Percentiles rank a stretch among this genome's conserved stretches.
These are phyloP conservation scores for Xylaria arbuscula DNA, from an alignment of 2,329 filamentous ascomycete genomes.

Conservation along the genomic window DNA sequence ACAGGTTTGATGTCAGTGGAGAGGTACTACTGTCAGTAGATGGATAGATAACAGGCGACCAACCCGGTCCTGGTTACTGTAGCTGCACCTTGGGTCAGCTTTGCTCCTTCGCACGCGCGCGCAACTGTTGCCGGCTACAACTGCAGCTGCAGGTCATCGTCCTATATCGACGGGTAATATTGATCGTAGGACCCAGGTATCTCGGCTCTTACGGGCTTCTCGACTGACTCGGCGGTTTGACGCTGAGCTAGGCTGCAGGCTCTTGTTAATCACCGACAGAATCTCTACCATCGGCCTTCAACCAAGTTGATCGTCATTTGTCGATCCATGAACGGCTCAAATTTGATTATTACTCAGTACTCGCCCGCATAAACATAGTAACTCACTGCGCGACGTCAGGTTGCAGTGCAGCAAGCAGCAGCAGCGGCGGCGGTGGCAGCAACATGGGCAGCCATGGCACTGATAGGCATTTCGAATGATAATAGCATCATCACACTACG, in stretches of 20 bases:
- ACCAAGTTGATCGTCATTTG: conserved; percentile 30
- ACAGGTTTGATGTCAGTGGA: not conserved
- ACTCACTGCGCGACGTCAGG: conserved; percentile 33
- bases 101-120: conserved; percentile 19
- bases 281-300: conserved; percentile 9
- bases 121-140: conserved; percentile 32
- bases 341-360: conserved; percentile 21
- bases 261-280: conserved; percentile 26
- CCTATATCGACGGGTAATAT: conserved; percentile 14
- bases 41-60: conserved; percentile 16
- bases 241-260: conserved; percentile 10
- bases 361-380: conserved; percentile 35
- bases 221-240: conserved; percentile 18
- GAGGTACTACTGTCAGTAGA: not conserved
- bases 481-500: conserved; percentile 20
- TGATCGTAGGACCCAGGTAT: conserved; percentile 17
- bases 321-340: conserved; percentile 24
- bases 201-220: conserved; percentile 32
- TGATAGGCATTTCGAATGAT: conserved; percentile 11
- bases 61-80: conserved; percentile 13
- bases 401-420: conserved; percentile 33
- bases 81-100: conserved; percentile 22
- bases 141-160: conserved; percentile 22
- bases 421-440: conserved; percentile 7
- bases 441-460: conserved; percentile 14